Conservation (phyloP, 768 basidiomycete species). For the Lentinus brumalis region DNA sequence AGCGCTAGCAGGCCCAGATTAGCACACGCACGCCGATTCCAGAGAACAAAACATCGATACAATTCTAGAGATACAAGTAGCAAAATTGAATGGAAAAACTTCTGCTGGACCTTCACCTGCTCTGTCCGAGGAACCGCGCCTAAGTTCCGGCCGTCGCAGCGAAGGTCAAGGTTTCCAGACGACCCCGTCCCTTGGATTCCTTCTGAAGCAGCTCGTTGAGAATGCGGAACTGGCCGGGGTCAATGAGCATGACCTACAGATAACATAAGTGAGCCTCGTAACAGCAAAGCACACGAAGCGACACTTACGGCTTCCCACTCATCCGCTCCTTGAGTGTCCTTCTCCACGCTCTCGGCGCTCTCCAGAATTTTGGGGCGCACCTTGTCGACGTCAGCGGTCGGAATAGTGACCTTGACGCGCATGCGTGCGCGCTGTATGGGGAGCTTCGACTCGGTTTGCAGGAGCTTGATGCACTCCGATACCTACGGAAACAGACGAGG, state of each 20-base stretch:
- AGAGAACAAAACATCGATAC: too few species aligned
- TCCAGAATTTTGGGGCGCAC: conserved; percentile 72
- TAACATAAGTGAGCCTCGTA: background rate
- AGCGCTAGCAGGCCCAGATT: too few species aligned
- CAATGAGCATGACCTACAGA: conserved; percentile 82
- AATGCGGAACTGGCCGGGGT: conserved; percentile 87
- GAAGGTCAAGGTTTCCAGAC: conserved; percentile 81
- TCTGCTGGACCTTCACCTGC: too few species aligned
- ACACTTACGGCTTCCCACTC: conserved; percentile 86
- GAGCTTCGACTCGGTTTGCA: conserved; percentile 82
- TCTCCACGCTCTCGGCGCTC: conserved; percentile 81
- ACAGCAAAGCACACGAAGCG: background rate
- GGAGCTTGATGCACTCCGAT: conserved; percentile 81
- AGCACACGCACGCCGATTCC: too few species aligned
- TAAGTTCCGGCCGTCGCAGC: conserved; percentile 54
- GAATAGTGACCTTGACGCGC: conserved; percentile 84
- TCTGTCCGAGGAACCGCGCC: background rate
- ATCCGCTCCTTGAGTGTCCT: conserved; percentile 67
- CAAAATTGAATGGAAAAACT: too few species aligned
- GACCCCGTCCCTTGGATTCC: conserved; percentile 85
- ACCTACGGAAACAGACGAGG: conserved; percentile 50
- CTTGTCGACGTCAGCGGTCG: conserved; percentile 60
- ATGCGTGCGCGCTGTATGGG: conserved; percentile 93
- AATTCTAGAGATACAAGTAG: too few species aligned
- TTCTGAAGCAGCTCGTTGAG: conserved; percentile 90